Evolutionary conservation across 1,139 yeast genomes (phyloP).

Genomic region (Blastobotrys arbuscula): DNA sequence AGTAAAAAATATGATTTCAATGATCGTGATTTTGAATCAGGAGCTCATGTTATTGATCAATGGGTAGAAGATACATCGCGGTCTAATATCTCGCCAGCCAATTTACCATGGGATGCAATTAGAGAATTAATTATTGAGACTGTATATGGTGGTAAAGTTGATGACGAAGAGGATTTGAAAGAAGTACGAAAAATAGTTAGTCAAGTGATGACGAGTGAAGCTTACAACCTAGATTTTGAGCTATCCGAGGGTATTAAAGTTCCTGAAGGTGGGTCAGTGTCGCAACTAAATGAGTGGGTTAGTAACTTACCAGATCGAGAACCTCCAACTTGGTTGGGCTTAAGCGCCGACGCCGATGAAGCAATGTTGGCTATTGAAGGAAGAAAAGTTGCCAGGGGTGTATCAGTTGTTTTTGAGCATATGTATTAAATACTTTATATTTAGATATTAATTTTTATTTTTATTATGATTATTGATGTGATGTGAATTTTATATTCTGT

Average conservation of each 20-base stretch:
- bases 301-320: conserved; percentile 48
- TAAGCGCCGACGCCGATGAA: conserved; percentile 43
- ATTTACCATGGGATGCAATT: conserved; percentile 56
- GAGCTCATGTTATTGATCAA: conserved; percentile 41
- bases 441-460: neutral
- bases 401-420: neutral
- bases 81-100: conserved; percentile 43
- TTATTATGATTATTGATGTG: neutral
- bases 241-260: conserved; percentile 33
- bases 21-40: conserved; percentile 65
- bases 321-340: conserved; percentile 61
- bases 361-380: conserved; percentile 28
- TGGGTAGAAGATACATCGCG: conserved; percentile 35
- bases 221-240: conserved; percentile 37
- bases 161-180: conserved; percentile 41
- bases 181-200: conserved; percentile 31
- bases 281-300: conserved; percentile 49
- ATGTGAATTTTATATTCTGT: neutral
- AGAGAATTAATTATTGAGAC: conserved; percentile 47
- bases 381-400: conserved; percentile 6
- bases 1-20: conserved; percentile 58
- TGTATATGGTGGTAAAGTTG: conserved; percentile 72
- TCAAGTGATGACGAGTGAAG: conserved; percentile 32
- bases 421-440: neutral
- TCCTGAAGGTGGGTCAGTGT: conserved; percentile 47